Conservation (phyloP, 306 rosid species). For the Cucumis cinereus region DNA sequence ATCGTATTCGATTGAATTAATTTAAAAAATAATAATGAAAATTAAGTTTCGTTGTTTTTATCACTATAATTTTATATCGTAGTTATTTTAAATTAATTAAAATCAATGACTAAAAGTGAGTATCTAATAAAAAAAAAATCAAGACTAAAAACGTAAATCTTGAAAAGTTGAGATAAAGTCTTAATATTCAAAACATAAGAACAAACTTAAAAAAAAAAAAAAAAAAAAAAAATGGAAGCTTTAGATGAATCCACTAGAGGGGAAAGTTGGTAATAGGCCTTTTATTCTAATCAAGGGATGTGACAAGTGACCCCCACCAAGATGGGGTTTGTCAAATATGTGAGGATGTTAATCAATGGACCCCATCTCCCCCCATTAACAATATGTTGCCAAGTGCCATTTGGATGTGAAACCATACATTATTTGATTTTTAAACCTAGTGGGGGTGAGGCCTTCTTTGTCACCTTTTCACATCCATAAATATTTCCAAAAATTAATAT, state of each 20-base stretch:
- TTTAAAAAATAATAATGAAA: no score
- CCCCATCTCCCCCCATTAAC: slow-evolving; percentile 3
- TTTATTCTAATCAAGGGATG: not conserved
- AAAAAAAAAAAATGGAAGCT: not conserved
- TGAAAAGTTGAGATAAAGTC: no score
- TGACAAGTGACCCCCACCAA: slow-evolving; percentile 6
- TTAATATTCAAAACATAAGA: no score
- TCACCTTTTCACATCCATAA: not conserved
- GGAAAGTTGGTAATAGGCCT: not conserved
- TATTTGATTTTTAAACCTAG: not conserved
- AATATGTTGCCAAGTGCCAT: slow-evolving; percentile 3
- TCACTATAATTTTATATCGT: no score
- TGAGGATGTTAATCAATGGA: not conserved
- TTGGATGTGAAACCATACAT: not conserved
- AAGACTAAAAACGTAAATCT: no score
- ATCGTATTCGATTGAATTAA: no score
- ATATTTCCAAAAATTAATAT: no score
- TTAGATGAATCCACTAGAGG: slow-evolving; percentile 3
- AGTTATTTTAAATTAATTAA: no score
- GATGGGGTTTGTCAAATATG: not conserved
- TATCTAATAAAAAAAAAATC: no score
- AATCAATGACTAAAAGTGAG: no score
- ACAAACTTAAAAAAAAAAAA: no score
- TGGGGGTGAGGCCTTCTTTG: not conserved
- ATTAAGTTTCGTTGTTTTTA: no score